phyloP scores from a whole-genome alignment of 2,329 filamentous ascomycete species.

The Cercospora citrullina region DNA sequence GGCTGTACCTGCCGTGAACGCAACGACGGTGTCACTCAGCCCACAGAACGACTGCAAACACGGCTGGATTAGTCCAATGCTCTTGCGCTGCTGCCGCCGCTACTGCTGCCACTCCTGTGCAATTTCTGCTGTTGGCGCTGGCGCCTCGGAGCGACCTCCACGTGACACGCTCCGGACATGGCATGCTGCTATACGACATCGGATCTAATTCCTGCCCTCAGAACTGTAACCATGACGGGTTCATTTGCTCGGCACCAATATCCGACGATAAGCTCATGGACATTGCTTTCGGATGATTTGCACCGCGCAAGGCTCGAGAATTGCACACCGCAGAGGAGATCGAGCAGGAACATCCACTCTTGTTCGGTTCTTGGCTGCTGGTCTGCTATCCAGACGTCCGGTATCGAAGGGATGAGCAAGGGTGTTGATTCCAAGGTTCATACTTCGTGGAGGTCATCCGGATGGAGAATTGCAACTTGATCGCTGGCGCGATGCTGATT shows the following conservation, averaged over 20 bases:
- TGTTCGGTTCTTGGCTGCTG: background rate
- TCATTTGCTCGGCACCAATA: background rate
- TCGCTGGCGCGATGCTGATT: background rate
- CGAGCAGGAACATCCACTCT: background rate
- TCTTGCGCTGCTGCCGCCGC: background rate
- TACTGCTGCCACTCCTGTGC: background rate
- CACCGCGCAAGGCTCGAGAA: background rate
- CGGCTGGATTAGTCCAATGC: background rate
- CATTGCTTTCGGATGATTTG: background rate
- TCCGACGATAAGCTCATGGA: background rate
- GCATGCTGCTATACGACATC: background rate
- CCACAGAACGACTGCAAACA: background rate
- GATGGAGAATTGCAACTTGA: background rate
- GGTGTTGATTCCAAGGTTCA: background rate
- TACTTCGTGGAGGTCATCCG: background rate
- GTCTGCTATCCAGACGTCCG: background rate
- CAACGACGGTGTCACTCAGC: background rate
- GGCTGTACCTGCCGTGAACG: background rate
- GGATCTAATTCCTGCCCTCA: background rate
- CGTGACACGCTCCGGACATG: background rate
- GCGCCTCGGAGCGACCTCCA: background rate
- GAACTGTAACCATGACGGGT: slow-evolving; percentile 5
- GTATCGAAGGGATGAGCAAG: slow-evolving; percentile 4
- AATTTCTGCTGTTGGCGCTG: background rate
- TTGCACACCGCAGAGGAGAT: background rate